Base-by-base conservation (phyloP, 805 yeast genomes). In the Barnettozyma pratensis region DNA sequence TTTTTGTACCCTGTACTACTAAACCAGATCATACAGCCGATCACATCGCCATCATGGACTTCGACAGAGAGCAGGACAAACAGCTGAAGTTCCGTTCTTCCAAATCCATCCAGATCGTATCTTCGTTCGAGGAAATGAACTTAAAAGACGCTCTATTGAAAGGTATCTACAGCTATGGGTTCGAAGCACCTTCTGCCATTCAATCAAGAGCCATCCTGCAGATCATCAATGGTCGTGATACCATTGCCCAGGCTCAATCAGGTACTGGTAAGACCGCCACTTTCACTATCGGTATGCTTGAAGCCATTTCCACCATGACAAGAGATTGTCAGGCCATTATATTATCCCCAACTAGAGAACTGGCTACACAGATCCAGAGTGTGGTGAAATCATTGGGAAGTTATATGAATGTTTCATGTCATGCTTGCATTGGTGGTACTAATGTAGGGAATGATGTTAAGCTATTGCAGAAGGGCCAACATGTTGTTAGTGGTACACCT, bases 201-300 rank as follows among this genome's bases (percentile, higher is more conserved):
- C 99, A 94, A 75, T 91, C 90, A 66, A 83, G 99, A 70, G 99
- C 98, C 55, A 94, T 94, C 60, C 75, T 86, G 72, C 99, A 96
- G 68, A 91, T 94, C 69, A 85, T 90, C 61, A 84, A 83, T 64
- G 97, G 97, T 49, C 83, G 90, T 70, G 99, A 94, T 70, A 95
- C 91, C 47, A 81, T 94, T 55, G 99, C 99, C 52, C 99, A 94
- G 74, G 98, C 99, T 51, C 99, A 94, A 73, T 89, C 97, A 36
- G 99, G 99, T 72, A 94, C 99, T 44, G 99, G 99, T 72, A 94
- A 94, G 75, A 94, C 99, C 30, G 99, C 98, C 56, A 94, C 99
- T 42, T 94, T 94, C 76, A 79, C 97, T 55, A 92, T 94, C 57
- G 92, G 96, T 28, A 87, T 90, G 76, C 74, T 94, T 56, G 96